Evolutionary conservation across 179 eudicot genomes (phyloP), one percentile per base, ranked within the genome.

Genomic region (Pouteria campechiana): DNA sequence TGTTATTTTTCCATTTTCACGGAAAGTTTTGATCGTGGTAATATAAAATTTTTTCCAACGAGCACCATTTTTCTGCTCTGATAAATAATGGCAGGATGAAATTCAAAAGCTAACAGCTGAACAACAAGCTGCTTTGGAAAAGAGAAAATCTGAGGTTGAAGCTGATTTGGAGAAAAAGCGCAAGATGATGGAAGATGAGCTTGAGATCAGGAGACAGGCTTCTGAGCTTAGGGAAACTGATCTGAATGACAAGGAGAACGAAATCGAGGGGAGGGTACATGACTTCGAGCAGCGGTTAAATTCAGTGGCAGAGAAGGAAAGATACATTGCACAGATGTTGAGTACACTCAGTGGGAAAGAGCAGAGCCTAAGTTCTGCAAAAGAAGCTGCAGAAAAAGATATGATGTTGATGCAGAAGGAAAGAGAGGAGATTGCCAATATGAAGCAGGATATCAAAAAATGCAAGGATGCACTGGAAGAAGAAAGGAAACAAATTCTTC

Each of bases 201-300:
- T 81, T 61, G 75, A 85, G 67, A 55, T 53, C 32, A 89, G 70
- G 65, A 74, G 90, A 65, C 75, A 93, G 55, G 71, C 70, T 47
- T 81, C 90, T 86, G 98, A 90, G 58, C 75, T 90, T 63, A 79
- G 51, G 47, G 95, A 90, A 63, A 46, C 86, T 49, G 93, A 90
- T 60, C 67, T 86, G 43, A 68, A 57, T 56, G 84, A 79, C 14
- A 60, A 57, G 10, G 84, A 86, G 65, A 95, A 90, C 25, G 16
- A 58, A 17, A 43, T 86, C 7, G 36, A 56, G 11, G 98, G 81
- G 51, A 79, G 64, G 55, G 87, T 75, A 59, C 83, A 68, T 31
- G 82, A 76, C 10, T 58, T 72, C 58, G 90, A 81, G 49, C 63
- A 65, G 47, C 69, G 61, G 46, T 70, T 76, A 20, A 76, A 69